These are phyloP conservation scores for Rhodotorula sp. DNA, from an alignment of 1,284 basidiomycete genomes.

Conservation along the genomic window DNA sequence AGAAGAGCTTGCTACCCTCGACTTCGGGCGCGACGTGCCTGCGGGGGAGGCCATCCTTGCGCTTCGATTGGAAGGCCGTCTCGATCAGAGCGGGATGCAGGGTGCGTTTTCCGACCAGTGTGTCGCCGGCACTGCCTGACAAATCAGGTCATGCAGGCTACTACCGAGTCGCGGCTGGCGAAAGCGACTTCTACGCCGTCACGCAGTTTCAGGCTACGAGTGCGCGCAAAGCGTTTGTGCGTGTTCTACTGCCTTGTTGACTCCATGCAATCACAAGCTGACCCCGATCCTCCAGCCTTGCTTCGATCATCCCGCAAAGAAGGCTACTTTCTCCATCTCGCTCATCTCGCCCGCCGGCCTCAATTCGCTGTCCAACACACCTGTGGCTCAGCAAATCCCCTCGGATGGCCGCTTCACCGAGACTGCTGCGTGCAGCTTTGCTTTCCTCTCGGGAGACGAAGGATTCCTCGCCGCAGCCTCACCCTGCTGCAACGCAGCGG, in stretches of 20 bases:
- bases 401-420: conserved; percentile 10
- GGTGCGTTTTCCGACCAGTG: conserved; percentile 52
- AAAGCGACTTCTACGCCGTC: conserved; percentile 59
- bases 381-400: conserved; percentile 57
- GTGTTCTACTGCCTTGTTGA: not conserved
- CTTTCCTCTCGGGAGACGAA: conserved; percentile 17
- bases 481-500: too few relatives aligned
- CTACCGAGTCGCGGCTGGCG: conserved; percentile 56
- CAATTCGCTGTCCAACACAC: conserved; percentile 75
- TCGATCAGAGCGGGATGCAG: conserved; percentile 64
- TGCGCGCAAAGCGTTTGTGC: conserved; percentile 49
- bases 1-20: conserved; percentile 58
- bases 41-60: conserved; percentile 56
- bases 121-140: not conserved
- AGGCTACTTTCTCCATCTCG: conserved; percentile 79
- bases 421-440: not conserved
- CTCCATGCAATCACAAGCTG: not conserved
- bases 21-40: conserved; percentile 64
- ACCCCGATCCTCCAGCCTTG: conserved; percentile 48
- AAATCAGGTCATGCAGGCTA: conserved; percentile 37
- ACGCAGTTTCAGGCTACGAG: conserved; percentile 66
- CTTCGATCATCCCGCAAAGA: conserved; percentile 95
- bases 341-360: conserved; percentile 73
- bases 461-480: conserved; percentile 4
- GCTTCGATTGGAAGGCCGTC: conserved; percentile 57